phyloP scores from a whole-genome alignment of 2,329 filamentous ascomycete species.

The Alternaria sp. region DNA sequence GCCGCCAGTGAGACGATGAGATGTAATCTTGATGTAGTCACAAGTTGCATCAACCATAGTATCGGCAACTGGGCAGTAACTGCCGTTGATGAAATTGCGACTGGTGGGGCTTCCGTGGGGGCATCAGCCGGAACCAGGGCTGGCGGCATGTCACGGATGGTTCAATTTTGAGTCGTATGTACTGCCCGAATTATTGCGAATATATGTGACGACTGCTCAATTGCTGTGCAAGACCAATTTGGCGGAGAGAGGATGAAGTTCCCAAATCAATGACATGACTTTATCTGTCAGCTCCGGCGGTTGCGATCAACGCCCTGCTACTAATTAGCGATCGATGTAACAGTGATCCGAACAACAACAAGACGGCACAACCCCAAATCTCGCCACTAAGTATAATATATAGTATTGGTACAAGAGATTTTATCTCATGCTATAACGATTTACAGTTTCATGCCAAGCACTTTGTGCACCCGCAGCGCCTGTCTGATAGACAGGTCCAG shows the following conservation, averaged over 20 bases:
- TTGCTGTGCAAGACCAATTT: background rate
- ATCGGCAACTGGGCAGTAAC: conserved; percentile 16
- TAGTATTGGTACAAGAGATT: conserved; percentile 3
- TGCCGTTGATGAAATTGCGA: conserved; percentile 12
- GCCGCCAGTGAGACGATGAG: background rate
- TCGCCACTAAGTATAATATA: background rate
- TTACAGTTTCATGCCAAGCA: conserved; percentile 94
- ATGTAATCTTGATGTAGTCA: conserved; percentile 7
- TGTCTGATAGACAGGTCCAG: conserved; percentile 94
- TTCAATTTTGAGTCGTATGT: background rate
- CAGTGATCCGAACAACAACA: background rate
- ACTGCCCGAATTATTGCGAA: background rate
- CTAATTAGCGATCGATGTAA: no score
- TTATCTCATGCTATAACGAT: background rate
- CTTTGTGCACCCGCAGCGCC: conserved; percentile 85
- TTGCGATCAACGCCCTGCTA: background rate
- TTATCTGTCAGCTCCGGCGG: background rate
- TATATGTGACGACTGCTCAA: background rate
- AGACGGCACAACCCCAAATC: background rate
- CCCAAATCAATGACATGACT: background rate
- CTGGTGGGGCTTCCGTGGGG: conserved; percentile 16
- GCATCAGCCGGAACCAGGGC: background rate
- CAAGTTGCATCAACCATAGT: conserved; percentile 5
- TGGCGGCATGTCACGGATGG: background rate
- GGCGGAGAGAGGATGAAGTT: background rate